Conservation (phyloP, 2,329 filamentous ascomycete species). For the Rhytidhysteron rufulum region DNA sequence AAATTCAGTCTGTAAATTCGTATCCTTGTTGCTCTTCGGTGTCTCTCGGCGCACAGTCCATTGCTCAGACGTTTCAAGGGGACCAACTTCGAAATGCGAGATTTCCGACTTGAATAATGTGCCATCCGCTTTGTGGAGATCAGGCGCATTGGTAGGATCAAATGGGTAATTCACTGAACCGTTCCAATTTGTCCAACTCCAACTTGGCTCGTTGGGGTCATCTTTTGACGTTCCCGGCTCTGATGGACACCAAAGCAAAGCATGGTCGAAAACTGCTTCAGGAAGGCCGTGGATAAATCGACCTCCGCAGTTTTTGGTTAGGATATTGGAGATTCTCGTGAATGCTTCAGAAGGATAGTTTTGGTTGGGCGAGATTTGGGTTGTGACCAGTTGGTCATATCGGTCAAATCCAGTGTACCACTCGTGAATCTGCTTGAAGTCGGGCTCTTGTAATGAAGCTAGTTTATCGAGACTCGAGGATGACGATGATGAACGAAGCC, state of each 20-base stretch:
- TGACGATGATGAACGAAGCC: conserved; percentile 24
- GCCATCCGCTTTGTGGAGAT: conserved; percentile 17
- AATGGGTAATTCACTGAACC: conserved; percentile 30
- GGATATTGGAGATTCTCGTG: conserved; percentile 16
- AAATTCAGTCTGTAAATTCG: conserved; percentile 19
- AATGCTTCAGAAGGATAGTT: conserved; percentile 16
- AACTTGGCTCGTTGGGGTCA: conserved; percentile 20
- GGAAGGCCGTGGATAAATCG: conserved; percentile 27
- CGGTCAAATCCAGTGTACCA: conserved; percentile 27
- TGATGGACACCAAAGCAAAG: conserved; percentile 31
- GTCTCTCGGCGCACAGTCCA: conserved; percentile 27
- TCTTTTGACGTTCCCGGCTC: conserved; percentile 10
- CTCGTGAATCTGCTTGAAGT: conserved; percentile 23
- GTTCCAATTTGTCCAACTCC: conserved; percentile 29
- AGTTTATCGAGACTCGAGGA: neutral
- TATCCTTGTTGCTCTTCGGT: conserved; percentile 15
- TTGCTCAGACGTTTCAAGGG: conserved; percentile 10
- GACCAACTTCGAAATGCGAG: conserved; percentile 21
- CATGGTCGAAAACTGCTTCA: conserved; percentile 28
- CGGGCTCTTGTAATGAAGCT: conserved; percentile 7
- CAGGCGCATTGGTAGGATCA: conserved; percentile 28
- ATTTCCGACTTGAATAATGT: conserved; percentile 28
- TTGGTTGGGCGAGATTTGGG: conserved; percentile 11
- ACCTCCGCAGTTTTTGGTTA: conserved; percentile 27
- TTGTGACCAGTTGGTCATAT: conserved; percentile 29